Base-by-base conservation (phyloP, 2,329 filamentous ascomycete species). In the Spiromastix sp. region DNA sequence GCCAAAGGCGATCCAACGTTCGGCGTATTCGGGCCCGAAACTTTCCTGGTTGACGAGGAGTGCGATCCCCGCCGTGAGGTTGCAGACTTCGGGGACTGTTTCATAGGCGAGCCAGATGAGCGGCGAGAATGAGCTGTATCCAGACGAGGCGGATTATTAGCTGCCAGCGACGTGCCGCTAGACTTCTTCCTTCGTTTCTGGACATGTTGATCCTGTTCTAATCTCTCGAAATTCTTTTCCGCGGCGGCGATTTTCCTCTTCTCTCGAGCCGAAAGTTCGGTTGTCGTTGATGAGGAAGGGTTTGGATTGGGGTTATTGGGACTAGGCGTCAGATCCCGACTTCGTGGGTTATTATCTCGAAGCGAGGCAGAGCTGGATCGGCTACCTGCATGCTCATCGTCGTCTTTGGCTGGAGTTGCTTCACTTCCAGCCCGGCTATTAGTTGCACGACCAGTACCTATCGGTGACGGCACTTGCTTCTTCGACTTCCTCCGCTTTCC, bases 231-330 rank as follows among this genome's bases (percentile, higher is more conserved):
- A 39, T 77, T 68, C 43, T 72, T 72, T 47, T 79, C 74, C 27
- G 72, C 70, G 37, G 74, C 72, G 36, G 73, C 71, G 30, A 79
- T 64, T 54, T 79, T 79, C 39, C 74, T 70, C 47, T 68, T 68
- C 45, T 79, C 75, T 4, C 75, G 67, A 41, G 72, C 74, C 2
- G 75, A 78, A 42, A 78, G 60, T 42, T 74, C 74, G 8, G 64
- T 58, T 33, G 59, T 41, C 4, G 54, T 46, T 18, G 57, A 55
- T 18, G 57, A 55, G 7, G 63, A 52, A 27, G 67, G 45, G 1
- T 45, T 39, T 38, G 66, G 67, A 18, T 61, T 55, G 5, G 63
- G 67, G 39, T 66, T 68, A 43, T 68, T 67, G 8, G 64, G 64
- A 32, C 68, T 71, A 2, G 75, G 75, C 4, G 74, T 79, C 30